Conservation (phyloP, 441 rosid genomes). For the Melastoma candidum region DNA sequence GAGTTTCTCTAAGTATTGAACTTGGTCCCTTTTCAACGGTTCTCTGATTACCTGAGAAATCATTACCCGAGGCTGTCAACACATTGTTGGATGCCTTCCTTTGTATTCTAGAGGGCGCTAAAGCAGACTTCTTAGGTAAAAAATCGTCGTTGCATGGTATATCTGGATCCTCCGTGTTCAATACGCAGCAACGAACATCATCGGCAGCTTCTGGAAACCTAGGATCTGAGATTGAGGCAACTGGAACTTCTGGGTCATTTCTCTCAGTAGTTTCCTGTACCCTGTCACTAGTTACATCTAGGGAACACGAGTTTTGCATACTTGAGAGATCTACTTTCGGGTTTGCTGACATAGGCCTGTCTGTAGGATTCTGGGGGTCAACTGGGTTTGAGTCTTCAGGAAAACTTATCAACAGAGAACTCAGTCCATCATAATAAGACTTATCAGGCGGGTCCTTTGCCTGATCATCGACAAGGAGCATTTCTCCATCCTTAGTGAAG, state of each 20-base stretch:
- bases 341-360: constrained; percentile 22
- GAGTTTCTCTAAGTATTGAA: constrained; percentile 25
- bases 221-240: constrained; percentile 24
- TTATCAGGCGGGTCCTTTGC: constrained; percentile 53
- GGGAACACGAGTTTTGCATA: constrained; percentile 13
- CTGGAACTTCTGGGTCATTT: constrained; percentile 13
- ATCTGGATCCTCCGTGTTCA: constrained; percentile 67
- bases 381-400: constrained; percentile 34
- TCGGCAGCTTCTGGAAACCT: constrained; percentile 38
- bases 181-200: constrained; percentile 41
- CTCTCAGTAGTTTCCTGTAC: constrained; percentile 18
- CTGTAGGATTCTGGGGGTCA: constrained; percentile 23
- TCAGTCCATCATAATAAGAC: constrained; percentile 61
- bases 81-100: constrained; percentile 29
- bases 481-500: constrained; percentile 40
- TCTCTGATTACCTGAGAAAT: constrained; percentile 26
- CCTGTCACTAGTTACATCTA: constrained; percentile 25
- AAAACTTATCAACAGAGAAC: constrained; percentile 47
- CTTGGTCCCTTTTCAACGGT: constrained; percentile 22
- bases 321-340: constrained; percentile 17
- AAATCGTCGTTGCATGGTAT: constrained; percentile 76
- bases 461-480: constrained; percentile 43
- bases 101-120: constrained; percentile 26
- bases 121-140: constrained; percentile 20
- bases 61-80: constrained; percentile 24